These are phyloP conservation scores for Arthrobotrys entomopaga DNA, from an alignment of 2,329 filamentous ascomycete genomes.

Conservation along the genomic window DNA sequence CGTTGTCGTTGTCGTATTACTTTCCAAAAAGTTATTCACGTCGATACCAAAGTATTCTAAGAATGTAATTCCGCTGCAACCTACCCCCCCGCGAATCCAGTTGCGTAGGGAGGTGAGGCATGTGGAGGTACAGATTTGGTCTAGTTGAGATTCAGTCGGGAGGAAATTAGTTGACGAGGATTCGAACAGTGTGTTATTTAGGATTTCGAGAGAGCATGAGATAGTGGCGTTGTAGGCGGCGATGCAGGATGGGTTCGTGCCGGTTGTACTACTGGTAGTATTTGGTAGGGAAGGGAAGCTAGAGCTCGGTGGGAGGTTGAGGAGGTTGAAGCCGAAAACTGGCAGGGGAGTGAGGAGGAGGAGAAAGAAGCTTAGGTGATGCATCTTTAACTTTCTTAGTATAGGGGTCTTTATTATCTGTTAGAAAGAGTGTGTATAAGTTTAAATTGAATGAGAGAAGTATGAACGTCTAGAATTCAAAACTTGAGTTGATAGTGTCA, in stretches of 20 bases:
- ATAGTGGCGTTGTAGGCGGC: slow-evolving; percentile 47
- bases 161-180: no score
- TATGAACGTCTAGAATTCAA: no score
- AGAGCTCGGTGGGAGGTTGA: slow-evolving; percentile 13
- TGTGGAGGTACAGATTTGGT: slow-evolving; percentile 17
- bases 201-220: slow-evolving; percentile 21
- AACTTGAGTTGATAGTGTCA: no score
- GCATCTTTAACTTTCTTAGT: no score
- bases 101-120: slow-evolving; percentile 21
- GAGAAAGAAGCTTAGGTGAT: no score
- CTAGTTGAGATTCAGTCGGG: slow-evolving; percentile 5
- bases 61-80: slow-evolving; percentile 11
- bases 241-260: slow-evolving; percentile 31
- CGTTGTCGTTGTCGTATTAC: background rate
- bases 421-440: no score
- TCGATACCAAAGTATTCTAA: slow-evolving; percentile 34
- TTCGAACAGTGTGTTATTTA: slow-evolving; percentile 2
- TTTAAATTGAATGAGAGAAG: no score
- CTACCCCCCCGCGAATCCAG: slow-evolving; percentile 37
- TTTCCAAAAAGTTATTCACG: slow-evolving; percentile 14
- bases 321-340: slow-evolving; percentile 39
- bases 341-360: slow-evolving; percentile 18
- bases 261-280: background rate
- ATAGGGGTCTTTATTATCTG: no score
- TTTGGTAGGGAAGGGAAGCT: slow-evolving; percentile 11